Percentiles rank a stretch among this genome's conserved stretches.
phyloP scores from a whole-genome alignment of 2,329 filamentous ascomycete species.

The Cladosporium colombiae region DNA sequence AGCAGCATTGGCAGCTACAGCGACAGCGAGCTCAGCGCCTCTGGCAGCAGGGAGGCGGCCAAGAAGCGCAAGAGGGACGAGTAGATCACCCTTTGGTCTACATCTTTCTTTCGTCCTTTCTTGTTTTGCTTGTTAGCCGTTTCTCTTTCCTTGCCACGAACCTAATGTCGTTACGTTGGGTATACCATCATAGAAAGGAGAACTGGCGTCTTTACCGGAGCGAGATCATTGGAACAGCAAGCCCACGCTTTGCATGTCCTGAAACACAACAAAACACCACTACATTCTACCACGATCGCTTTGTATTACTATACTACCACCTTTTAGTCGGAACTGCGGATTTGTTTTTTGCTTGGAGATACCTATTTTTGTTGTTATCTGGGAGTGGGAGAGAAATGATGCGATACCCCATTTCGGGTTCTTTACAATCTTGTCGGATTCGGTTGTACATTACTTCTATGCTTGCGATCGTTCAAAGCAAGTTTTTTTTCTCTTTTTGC shows the following conservation, averaged over 20 bases:
- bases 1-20: conserved; percentile 41
- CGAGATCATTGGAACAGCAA: conserved; percentile 7
- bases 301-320: conserved; percentile 19
- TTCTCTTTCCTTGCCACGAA: conserved; percentile 23
- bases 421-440: background rate
- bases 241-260: conserved; percentile 12
- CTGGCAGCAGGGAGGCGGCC: conserved; percentile 39
- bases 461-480: conserved; percentile 19
- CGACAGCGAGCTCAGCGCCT: conserved; percentile 27
- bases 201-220: conserved; percentile 17
- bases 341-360: conserved; percentile 17
- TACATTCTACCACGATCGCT: conserved; percentile 19
- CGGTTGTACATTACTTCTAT: conserved; percentile 8
- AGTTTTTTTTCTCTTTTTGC: background rate
- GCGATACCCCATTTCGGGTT: conserved; percentile 16
- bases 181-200: conserved; percentile 20
- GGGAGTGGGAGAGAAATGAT: conserved; percentile 5
- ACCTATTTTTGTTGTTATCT: conserved; percentile 13
- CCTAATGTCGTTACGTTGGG: conserved; percentile 26
- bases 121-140: conserved; percentile 17
- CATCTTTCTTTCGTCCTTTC: conserved; percentile 11
- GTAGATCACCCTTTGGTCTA: conserved; percentile 24
- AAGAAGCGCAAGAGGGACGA: conserved; percentile 50
- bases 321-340: conserved; percentile 17
- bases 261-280: conserved; percentile 10